Conservation (phyloP, 495 filamentous ascomycete genomes). For the Podospora sp. region DNA sequence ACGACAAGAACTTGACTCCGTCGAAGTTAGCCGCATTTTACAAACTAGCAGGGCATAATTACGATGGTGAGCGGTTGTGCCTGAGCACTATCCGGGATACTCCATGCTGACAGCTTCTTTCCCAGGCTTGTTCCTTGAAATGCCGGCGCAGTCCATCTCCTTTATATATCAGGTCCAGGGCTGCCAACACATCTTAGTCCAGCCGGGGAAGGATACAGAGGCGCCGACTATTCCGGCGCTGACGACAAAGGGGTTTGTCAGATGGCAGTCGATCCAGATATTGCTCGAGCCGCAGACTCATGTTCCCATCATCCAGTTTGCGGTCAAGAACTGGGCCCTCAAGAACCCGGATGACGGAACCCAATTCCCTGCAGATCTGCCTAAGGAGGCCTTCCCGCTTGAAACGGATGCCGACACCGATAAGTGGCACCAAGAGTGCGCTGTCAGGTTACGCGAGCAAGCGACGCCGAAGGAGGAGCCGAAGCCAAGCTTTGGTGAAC, state of each 20-base stretch:
- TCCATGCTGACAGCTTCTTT: conserved; percentile 10
- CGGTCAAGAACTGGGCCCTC: conserved; percentile 75
- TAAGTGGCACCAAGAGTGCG: conserved; percentile 78
- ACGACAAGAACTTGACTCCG: conserved; percentile 69
- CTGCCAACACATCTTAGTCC: conserved; percentile 75
- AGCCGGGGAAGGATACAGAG: conserved; percentile 68
- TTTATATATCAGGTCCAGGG: conserved; percentile 91
- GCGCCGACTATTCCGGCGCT: conserved; percentile 80
- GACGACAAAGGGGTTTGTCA: conserved; percentile 79
- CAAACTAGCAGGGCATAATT: conserved; percentile 83
- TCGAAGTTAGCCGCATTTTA: conserved; percentile 88
- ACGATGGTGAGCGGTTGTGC: conserved; percentile 60
- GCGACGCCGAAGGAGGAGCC: conserved; percentile 42
- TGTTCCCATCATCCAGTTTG: conserved; percentile 78
- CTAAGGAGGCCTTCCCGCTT: conserved; percentile 72
- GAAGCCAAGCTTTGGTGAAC: conserved; percentile 26
- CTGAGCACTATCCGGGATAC: neutral
- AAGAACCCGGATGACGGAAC: conserved; percentile 68
- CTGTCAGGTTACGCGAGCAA: conserved; percentile 53
- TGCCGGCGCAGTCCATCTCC: conserved; percentile 72
- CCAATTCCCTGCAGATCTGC: conserved; percentile 77
- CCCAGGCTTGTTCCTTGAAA: conserved; percentile 72
- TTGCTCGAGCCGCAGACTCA: conserved; percentile 88
- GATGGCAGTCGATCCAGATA: conserved; percentile 92
- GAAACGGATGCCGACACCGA: conserved; percentile 76